A percentile compares a stretch with the other conserved stretches of the same genome.
phyloP scores from a whole-genome alignment of 352 stramenopile genomes.

The Hyaloperonospora arabidopsidis region DNA sequence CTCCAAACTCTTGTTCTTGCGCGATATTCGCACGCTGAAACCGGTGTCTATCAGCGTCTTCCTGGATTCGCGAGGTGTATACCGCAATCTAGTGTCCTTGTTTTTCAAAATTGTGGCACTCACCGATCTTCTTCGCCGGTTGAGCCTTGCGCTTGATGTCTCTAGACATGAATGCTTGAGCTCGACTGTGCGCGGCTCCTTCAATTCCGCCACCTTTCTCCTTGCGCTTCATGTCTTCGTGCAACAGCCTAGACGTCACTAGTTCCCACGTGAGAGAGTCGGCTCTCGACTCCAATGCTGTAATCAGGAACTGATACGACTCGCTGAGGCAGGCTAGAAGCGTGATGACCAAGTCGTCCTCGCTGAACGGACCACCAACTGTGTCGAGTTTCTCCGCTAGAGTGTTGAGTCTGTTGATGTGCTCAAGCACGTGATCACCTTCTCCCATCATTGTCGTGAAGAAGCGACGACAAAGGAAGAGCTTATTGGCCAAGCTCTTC shows the following conservation, averaged over 20 bases:
- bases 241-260: not conserved
- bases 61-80: not conserved
- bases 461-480: too few species aligned
- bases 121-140: too few species aligned
- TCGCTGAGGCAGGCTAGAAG: not conserved
- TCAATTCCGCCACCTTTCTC: not conserved
- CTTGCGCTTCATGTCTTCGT: not conserved
- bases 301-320: not conserved
- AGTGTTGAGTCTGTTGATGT: slow-evolving; percentile 9
- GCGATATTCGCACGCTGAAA: slow-evolving; percentile 3
- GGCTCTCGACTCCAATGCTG: not conserved
- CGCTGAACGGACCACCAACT: too few species aligned
- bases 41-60: slow-evolving; percentile 1
- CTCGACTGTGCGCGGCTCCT: not conserved
- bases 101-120: not conserved
- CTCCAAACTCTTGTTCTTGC: not conserved
- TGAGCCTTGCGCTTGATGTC: not conserved
- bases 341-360: not conserved
- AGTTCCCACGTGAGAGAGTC: not conserved
- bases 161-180: too few species aligned
- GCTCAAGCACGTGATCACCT: slow-evolving; percentile 19
- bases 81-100: slow-evolving; percentile 7
- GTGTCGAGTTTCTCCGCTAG: too few species aligned
- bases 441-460: slow-evolving; percentile 10
- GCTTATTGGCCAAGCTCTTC: slow-evolving; percentile 16